phyloP scores from a whole-genome alignment of 257 asterid species.

The Cinchona pubescens region DNA sequence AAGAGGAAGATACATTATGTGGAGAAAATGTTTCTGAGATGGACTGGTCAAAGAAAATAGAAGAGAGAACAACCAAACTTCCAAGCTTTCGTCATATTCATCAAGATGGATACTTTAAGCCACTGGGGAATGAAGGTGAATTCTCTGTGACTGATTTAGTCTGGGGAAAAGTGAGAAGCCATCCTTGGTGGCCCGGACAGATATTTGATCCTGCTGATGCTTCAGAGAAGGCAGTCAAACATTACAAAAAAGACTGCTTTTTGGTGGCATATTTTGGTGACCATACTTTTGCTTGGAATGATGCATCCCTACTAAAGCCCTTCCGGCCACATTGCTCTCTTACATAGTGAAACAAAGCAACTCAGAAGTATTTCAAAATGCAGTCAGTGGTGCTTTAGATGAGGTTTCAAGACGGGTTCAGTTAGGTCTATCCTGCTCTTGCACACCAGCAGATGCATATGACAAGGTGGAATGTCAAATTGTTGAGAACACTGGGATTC shows the following conservation, averaged over 20 bases:
- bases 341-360: constrained; percentile 73
- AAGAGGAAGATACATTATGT: constrained; percentile 24
- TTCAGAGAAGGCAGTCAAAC: constrained; percentile 74
- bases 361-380: constrained; percentile 77
- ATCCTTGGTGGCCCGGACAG: constrained; percentile 99
- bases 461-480: constrained; percentile 55
- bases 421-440: constrained; percentile 79
- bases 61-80: constrained; percentile 29
- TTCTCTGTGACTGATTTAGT: constrained; percentile 71
- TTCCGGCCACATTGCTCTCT: constrained; percentile 65
- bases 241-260: constrained; percentile 69
- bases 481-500: constrained; percentile 79
- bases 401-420: constrained; percentile 80
- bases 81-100: constrained; percentile 34
- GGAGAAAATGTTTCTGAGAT: constrained; percentile 40
- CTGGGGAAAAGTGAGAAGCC: constrained; percentile 97
- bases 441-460: constrained; percentile 49
- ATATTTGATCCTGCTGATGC: constrained; percentile 79
- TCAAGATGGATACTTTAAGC: constrained; percentile 51
- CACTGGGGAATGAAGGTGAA: constrained; percentile 52
- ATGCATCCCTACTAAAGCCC: constrained; percentile 69
- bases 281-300: constrained; percentile 92
- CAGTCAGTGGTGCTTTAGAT: constrained; percentile 69
- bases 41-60: constrained; percentile 26
- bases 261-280: constrained; percentile 97